Percentiles rank a stretch among this genome's conserved stretches.
These are phyloP conservation scores for Besnoitia besnoiti DNA, from an alignment of 169 alveolate genomes.

Conservation along the genomic window DNA sequence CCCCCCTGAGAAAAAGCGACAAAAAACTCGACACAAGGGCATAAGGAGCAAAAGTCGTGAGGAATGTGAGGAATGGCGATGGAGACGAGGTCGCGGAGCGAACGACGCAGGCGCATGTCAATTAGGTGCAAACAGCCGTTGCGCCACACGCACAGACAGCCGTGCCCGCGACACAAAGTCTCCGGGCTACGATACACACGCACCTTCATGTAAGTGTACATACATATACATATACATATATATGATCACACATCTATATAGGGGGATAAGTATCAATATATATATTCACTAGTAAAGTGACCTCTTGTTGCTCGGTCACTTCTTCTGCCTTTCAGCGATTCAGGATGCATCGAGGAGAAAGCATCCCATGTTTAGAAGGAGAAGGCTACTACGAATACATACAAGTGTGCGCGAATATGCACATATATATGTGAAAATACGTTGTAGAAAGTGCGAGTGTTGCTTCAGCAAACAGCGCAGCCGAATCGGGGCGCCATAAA, in stretches of 20 bases:
- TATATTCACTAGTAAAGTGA: too few relatives aligned
- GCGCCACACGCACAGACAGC: not conserved
- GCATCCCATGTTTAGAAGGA: too few relatives aligned
- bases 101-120: not conserved
- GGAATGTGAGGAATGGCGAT: not conserved
- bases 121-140: not conserved
- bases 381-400: too few relatives aligned
- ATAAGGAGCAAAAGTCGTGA: not conserved
- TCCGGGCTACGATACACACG: not conserved
- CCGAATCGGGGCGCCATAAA: too few relatives aligned
- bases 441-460: too few relatives aligned
- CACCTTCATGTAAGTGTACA: not conserved
- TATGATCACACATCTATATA: not conserved
- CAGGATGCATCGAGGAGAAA: too few relatives aligned
- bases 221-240: not conserved
- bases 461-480: too few relatives aligned
- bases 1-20: constrained; percentile 47
- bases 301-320: too few relatives aligned
- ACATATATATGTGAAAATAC: too few relatives aligned
- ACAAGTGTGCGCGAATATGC: too few relatives aligned
- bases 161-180: not conserved
- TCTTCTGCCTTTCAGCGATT: too few relatives aligned
- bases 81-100: not conserved
- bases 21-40: too few relatives aligned
- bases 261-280: not conserved